These are phyloP conservation scores for Penicillium sp. DNA, from an alignment of 2,329 filamentous ascomycete species.

Conservation along the genomic window DNA sequence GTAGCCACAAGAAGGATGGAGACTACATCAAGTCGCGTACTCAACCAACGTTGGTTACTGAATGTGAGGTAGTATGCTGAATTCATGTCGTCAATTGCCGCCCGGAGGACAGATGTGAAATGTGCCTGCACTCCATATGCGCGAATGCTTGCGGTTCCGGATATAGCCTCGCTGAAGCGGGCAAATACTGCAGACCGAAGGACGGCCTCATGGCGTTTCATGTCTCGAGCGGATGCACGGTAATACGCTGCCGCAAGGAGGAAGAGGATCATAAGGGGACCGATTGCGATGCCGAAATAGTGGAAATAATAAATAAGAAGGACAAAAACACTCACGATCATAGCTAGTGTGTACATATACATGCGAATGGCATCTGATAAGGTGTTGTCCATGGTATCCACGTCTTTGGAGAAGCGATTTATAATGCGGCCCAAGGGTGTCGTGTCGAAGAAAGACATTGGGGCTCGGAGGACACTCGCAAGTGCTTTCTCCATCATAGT, in stretches of 20 bases:
- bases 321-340: background rate
- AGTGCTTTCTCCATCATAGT: conserved; percentile 93
- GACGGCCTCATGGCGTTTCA: background rate
- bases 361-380: background rate
- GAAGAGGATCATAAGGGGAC: background rate
- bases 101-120: conserved; percentile 67
- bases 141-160: conserved; percentile 72
- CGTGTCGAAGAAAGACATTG: background rate
- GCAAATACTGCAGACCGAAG: background rate
- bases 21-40: conserved; percentile 77
- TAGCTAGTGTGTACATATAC: background rate
- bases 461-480: conserved; percentile 39
- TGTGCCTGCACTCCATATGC: conserved; percentile 80
- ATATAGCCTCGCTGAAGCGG: conserved; percentile 85
- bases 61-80: conserved; percentile 93
- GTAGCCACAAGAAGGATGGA: conserved; percentile 78
- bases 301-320: background rate
- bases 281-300: background rate
- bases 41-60: conserved; percentile 92
- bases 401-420: background rate
- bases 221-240: background rate
- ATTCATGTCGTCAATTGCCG: conserved; percentile 80
- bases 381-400: background rate
- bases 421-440: background rate
- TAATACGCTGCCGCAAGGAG: background rate